Evolutionary conservation across 2,329 filamentous ascomycete species (phyloP), one percentile per base, ranked within the genome.

Genomic region (Cercospora janseana): DNA sequence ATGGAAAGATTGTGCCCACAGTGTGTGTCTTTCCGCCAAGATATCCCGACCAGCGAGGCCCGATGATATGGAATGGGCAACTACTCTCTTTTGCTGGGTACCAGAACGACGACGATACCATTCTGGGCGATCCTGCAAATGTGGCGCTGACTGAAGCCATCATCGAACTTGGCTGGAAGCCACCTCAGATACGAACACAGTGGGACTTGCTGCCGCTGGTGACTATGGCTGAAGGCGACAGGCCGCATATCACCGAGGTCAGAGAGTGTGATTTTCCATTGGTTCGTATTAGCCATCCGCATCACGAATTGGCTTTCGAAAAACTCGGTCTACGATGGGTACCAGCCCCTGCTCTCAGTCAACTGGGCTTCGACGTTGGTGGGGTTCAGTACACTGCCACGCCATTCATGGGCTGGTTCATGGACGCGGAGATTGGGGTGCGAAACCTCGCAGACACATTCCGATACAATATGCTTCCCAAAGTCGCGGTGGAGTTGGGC

Each of bases 341-440:
- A 15, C 42, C 49, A n/a, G 49, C 49, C 9, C 49, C 49, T 4
- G 49, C 43, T 20, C 21, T 51, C 12, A 46, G 42, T 18, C 41
- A 34, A 27, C 42, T 51, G 7, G 49, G 49, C 15, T 51, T 51
- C 13, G 49, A 51, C 16, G 46, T 51, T 26, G 49, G 49, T 12
- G 49, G 49, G 8, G 49, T 51, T 4, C 49, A 51, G 21, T 51
- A 51, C 20, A 51, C 49, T 13, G 49, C 49, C 10, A 43, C 49
- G 15, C 49, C 49, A n/a, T 51, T 51, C 26, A 41, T 51, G n/a
- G 49, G 49, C 10, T 51, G 49, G 49, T 51, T 51, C 31, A 51
- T 51, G 49, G 49, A 51, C n/a, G 49, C 49, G 4, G 49, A 51
- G 9, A 51, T 51, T 26, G 49, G 42, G 5, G 49, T 51, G 15